These are phyloP conservation scores for Crucibulum cyathiforme DNA, from an alignment of 1,284 basidiomycete species.

Conservation along the genomic window DNA sequence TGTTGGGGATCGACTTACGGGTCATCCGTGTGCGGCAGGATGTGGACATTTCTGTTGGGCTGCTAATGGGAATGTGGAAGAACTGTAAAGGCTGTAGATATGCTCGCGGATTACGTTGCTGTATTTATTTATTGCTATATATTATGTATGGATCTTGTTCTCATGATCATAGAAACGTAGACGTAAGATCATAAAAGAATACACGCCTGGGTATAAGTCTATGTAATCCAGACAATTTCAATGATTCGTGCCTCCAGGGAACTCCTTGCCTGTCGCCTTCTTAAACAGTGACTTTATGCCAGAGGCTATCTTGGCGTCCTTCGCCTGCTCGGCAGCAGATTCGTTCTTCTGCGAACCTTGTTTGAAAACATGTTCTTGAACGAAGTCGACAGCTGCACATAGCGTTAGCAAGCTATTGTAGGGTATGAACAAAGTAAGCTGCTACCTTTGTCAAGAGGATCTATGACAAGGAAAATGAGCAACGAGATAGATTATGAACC, in stretches of 20 bases:
- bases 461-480: no score
- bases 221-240: no score
- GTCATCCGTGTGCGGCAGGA: constrained; percentile 67
- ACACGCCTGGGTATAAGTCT: no score
- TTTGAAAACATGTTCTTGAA: constrained; percentile 47
- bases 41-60: constrained; percentile 73
- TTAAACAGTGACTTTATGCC: constrained; percentile 20
- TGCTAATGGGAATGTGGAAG: constrained; percentile 19
- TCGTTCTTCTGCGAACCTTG: constrained; percentile 47
- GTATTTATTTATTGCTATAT: background rate
- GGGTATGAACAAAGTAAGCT: no score
- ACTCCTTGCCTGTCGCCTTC: background rate
- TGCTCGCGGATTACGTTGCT: background rate
- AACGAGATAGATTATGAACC: no score
- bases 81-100: background rate
- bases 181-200: background rate
- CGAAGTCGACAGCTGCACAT: constrained; percentile 43
- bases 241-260: background rate
- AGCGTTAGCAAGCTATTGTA: no score
- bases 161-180: background rate
- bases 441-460: no score
- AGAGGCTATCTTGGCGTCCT: constrained; percentile 46
- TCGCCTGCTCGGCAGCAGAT: constrained; percentile 45
- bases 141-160: background rate
- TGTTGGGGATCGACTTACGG: constrained; percentile 30